Evolutionary conservation across 805 yeast species (phyloP).

Genomic region (Candida hungchunana): DNA sequence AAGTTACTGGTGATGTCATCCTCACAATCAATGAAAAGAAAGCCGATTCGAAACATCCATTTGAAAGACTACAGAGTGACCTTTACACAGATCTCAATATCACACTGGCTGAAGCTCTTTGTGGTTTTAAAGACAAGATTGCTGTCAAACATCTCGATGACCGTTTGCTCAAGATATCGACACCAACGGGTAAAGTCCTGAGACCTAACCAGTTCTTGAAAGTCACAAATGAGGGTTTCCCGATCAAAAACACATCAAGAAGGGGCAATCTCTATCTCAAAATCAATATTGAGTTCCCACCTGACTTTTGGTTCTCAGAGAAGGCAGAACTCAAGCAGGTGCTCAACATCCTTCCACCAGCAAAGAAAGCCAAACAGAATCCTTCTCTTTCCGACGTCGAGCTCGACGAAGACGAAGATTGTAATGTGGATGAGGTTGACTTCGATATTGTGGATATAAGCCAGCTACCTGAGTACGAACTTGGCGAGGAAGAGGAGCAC

Average conservation of each 20-base stretch:
- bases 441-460: constrained; percentile 9
- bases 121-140: constrained; percentile 66
- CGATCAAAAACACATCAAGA: constrained; percentile 35
- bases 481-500: constrained; percentile 17
- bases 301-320: constrained; percentile 80
- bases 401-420: constrained; percentile 8
- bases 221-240: constrained; percentile 81
- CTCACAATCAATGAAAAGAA: constrained; percentile 47
- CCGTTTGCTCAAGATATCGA: constrained; percentile 57
- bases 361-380: constrained; percentile 23
- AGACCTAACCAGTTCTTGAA: constrained; percentile 70
- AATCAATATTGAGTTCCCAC: constrained; percentile 76
- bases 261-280: constrained; percentile 70
- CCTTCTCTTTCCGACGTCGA: constrained; percentile 30
- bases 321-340: constrained; percentile 55
- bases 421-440: constrained; percentile 20
- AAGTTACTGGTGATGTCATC: constrained; percentile 72
- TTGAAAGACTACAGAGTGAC: constrained; percentile 59
- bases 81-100: constrained; percentile 56
- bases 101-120: constrained; percentile 75
- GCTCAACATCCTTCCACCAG: constrained; percentile 49
- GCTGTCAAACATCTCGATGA: constrained; percentile 76
- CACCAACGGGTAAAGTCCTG: constrained; percentile 76
- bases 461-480: constrained; percentile 8
- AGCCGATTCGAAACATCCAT: too few species aligned